phyloP scores from a whole-genome alignment of 495 filamentous ascomycete species.

The Xylona heveae region DNA sequence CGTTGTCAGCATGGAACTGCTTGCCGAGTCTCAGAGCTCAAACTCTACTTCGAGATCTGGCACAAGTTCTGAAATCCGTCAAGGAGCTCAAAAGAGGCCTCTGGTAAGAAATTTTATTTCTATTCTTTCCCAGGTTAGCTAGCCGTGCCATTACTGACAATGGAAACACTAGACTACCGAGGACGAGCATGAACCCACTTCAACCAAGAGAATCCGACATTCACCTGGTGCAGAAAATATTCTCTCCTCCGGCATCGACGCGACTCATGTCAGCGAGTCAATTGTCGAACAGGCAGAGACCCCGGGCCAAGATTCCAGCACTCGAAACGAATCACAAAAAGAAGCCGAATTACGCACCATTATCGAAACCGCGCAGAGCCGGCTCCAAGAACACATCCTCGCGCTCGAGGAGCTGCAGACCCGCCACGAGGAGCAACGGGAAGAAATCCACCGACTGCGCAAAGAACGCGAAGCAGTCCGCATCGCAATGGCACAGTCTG shows the following conservation, averaged over 20 bases:
- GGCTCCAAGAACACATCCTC: constrained; percentile 1
- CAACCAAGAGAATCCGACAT: too few relatives aligned
- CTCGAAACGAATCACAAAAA: too few relatives aligned
- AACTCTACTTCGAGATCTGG: background rate
- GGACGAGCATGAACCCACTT: too few relatives aligned
- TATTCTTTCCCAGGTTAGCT: too few relatives aligned
- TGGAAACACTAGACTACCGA: too few relatives aligned
- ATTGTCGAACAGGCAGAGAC: too few relatives aligned
- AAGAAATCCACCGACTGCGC: constrained; percentile 3
- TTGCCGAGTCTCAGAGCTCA: background rate
- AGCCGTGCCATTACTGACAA: too few relatives aligned
- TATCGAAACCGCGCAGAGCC: background rate
- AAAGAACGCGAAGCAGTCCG: constrained; percentile 1
- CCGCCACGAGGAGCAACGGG: constrained; percentile 2
- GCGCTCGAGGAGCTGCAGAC: constrained; percentile 1
- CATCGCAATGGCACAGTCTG: background rate
- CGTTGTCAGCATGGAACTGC: background rate
- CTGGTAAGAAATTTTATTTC: too few relatives aligned
- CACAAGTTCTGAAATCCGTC: background rate
- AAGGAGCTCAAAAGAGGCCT: constrained; percentile 2
- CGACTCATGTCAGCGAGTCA: too few relatives aligned
- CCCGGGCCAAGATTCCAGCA: too few relatives aligned
- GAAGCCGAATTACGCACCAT: background rate
- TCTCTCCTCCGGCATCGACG: too few relatives aligned
- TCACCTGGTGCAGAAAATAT: too few relatives aligned